These are phyloP conservation scores for Strobilomyces dryophilus DNA, from an alignment of 768 basidiomycete species.

Conservation along the genomic window DNA sequence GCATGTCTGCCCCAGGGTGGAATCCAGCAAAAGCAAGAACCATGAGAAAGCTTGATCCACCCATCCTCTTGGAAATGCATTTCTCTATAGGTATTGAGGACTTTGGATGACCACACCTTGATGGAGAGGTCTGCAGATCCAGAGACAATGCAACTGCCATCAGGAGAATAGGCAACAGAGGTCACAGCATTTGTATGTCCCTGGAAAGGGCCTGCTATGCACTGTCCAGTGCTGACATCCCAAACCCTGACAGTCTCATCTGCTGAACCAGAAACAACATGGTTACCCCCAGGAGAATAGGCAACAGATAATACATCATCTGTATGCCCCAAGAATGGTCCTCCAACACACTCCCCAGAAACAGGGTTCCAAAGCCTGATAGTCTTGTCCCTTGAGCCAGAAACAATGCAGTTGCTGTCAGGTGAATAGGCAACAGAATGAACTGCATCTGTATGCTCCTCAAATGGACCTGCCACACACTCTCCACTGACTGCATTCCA, in stretches of 20 bases:
- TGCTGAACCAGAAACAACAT: conserved; percentile 16
- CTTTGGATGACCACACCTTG: conserved; percentile 8
- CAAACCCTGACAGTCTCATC: conserved; percentile 17
- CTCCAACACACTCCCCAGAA: conserved; percentile 16
- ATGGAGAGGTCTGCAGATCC: conserved; percentile 12
- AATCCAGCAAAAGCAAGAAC: conserved; percentile 13
- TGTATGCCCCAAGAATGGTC: conserved; percentile 21
- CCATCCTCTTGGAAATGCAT: conserved; percentile 11
- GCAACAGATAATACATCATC: conserved; percentile 6
- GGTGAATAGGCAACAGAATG: conserved; percentile 22
- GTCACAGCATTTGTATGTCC: conserved; percentile 6
- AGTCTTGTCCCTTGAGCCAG: conserved; percentile 23
- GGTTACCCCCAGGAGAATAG: conserved; percentile 17
- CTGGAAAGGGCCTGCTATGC: conserved; percentile 12
- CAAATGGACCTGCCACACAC: conserved; percentile 15
- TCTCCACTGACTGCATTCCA: conserved; percentile 18
- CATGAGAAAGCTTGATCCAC: conserved; percentile 13
- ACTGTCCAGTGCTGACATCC: conserved; percentile 14
- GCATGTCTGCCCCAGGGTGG: conserved; percentile 18
- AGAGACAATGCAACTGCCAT: conserved; percentile 15
- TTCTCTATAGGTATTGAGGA: background rate
- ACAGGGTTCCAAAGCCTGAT: conserved; percentile 19
- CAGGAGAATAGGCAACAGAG: conserved; percentile 14
- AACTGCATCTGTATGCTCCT: conserved; percentile 17
- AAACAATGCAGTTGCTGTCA: conserved; percentile 17